A percentile compares a stretch with the other conserved stretches of the same genome.
These are phyloP conservation scores for Rubia balearica DNA, from an alignment of 305 asterid species.

Conservation along the genomic window DNA sequence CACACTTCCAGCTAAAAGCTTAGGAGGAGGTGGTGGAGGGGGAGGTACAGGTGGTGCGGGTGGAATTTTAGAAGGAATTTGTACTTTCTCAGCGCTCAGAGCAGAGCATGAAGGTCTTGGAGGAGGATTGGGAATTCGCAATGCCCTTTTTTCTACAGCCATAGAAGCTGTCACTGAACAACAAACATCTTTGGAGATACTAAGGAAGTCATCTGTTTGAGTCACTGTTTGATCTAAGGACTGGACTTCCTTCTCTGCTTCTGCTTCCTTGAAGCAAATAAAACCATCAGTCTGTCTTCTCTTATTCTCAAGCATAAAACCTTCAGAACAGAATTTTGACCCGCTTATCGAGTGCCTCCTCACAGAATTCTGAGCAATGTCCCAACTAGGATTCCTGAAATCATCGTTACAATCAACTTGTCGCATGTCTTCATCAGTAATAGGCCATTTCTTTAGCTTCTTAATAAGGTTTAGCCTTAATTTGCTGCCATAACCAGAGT, in stretches of 20 bases:
- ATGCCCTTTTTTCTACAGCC: constrained; percentile 62
- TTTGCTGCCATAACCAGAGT: constrained; percentile 38
- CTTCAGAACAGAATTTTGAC: constrained; percentile 46
- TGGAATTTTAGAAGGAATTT: constrained; percentile 26
- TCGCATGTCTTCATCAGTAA: constrained; percentile 61
- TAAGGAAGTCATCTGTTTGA: constrained; percentile 25
- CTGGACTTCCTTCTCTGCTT: constrained; percentile 45
- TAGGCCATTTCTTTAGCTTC: constrained; percentile 81
- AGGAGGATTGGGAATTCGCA: constrained; percentile 82
- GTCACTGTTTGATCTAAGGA: constrained; percentile 34
- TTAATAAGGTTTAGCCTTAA: constrained; percentile 51
- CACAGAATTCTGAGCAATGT: constrained; percentile 34
- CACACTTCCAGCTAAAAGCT: constrained; percentile 29
- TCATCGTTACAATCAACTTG: constrained; percentile 33
- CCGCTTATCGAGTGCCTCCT: constrained; percentile 85
- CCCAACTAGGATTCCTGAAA: constrained; percentile 31
- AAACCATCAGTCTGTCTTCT: constrained; percentile 83
- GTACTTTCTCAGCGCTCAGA: constrained; percentile 31
- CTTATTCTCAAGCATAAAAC: constrained; percentile 32
- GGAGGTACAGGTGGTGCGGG: constrained; percentile 44
- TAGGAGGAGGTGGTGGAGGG: constrained; percentile 69
- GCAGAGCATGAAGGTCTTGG: constrained; percentile 64
- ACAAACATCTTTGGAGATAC: constrained; percentile 32
- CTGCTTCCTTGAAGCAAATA: constrained; percentile 56
- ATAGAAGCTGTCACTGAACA: constrained; percentile 43